phyloP scores from a whole-genome alignment of 2,329 filamentous ascomycete species.

The Beauveria rudraprayagi region DNA sequence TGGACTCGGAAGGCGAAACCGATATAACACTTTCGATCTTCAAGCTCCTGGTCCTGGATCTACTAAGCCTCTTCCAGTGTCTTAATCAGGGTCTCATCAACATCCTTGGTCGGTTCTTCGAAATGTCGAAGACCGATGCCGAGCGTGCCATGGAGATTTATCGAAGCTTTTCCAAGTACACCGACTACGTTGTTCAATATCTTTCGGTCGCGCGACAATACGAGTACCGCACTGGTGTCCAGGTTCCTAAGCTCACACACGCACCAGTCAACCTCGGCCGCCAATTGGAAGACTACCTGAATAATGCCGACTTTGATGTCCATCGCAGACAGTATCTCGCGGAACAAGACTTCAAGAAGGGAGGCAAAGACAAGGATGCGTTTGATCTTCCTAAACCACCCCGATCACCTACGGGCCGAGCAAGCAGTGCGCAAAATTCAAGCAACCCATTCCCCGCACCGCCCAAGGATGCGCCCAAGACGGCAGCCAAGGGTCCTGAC shows the following conservation, averaged over 20 bases:
- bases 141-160: conserved; percentile 89
- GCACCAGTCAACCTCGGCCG: conserved; percentile 85
- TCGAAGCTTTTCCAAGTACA: conserved; percentile 83
- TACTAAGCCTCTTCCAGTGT: conserved; percentile 84
- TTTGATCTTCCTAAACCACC: conserved; percentile 28
- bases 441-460: conserved; percentile 37
- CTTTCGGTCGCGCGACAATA: conserved; percentile 80
- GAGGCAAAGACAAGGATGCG: conserved; percentile 32
- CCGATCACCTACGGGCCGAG: conserved; percentile 23
- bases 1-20: conserved; percentile 84
- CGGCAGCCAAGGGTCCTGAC: conserved; percentile 53
- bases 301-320: conserved; percentile 90
- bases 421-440: conserved; percentile 14
- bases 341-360: conserved; percentile 66
- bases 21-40: conserved; percentile 96
- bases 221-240: conserved; percentile 83
- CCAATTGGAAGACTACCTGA: conserved; percentile 87
- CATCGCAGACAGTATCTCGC: conserved; percentile 88
- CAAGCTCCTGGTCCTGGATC: conserved; percentile 79
- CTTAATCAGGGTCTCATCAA: conserved; percentile 98
- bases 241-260: conserved; percentile 95
- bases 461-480: conserved; percentile 32
- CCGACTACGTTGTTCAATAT: conserved; percentile 86
- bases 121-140: conserved; percentile 92
- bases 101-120: conserved; percentile 93